Base-by-base conservation (phyloP, 768 basidiomycete genomes). In the Lyophyllum semitale region DNA sequence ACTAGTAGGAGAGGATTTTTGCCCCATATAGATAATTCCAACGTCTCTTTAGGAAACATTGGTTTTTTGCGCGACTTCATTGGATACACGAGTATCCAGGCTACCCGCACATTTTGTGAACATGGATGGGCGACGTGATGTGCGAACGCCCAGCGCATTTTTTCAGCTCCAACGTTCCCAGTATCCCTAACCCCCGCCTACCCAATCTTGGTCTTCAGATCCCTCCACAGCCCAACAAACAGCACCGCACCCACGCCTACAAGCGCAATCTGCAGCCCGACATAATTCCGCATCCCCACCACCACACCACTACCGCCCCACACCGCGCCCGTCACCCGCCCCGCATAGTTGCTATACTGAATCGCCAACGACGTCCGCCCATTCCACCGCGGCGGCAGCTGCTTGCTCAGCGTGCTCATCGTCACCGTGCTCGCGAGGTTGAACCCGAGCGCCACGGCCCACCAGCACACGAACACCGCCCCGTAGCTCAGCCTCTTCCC, bases 351-450 rank as follows among this genome's bases (percentile, higher is more conserved):
- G 68, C 84, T 84, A 59, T 85, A 89, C 64, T 88, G 87, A 40
- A 89, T 84, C 7, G 73, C 77, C 66, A 87, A 67, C 30, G 78
- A 81, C n/a, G 76, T 76, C 25, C 75, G 72, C 25, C 75, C 73
- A 61, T 87, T 88, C 83, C 84, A 88, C 54, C 71, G 68, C 6
- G 77, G 74, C 1, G 88, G 87, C 27, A 89, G 74, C 66, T 87
- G 87, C 68, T 90, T 89, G 57, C 83, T 84, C 25, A 89, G 68
- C 52, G 87, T 65, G 54, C 84, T 84, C 57, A 88, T 71, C 29
- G 88, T 88, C 53, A 84, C 82, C 2, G 85, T 88, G 59, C 80
- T 85, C n/a, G 84, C 80, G 11, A 89, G 72, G 67, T 89, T 89
- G 74, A 89, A 89, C 1, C 88, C 88, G 4, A 88, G 74, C 23